phyloP scores from a whole-genome alignment of 1,284 basidiomycete genomes.

The Rhodotorula sp. region DNA sequence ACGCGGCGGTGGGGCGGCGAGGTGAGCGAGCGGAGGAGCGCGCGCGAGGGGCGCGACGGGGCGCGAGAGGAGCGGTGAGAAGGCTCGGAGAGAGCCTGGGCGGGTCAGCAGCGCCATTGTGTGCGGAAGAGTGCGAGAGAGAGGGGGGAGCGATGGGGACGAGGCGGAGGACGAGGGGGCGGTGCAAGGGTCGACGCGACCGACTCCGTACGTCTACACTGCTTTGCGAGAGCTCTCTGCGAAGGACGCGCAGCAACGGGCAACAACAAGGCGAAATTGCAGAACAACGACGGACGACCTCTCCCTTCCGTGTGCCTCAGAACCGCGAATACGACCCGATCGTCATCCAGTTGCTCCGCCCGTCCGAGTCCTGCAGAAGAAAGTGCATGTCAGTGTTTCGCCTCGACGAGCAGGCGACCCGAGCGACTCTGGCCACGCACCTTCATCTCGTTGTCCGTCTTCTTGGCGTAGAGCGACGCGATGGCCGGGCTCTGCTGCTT shows the following conservation, averaged over 20 bases:
- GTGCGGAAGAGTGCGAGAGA: too few relatives aligned
- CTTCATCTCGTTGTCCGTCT: slow-evolving; percentile 30
- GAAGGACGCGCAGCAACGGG: too few relatives aligned
- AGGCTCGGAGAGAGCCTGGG: too few relatives aligned
- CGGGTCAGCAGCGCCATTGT: too few relatives aligned
- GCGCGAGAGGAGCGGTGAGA: neutral
- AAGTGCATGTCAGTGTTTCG: neutral
- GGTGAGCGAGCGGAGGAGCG: too few relatives aligned
- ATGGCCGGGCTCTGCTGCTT: slow-evolving; percentile 36
- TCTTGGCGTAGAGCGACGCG: slow-evolving; percentile 34
- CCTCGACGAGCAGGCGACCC: too few relatives aligned
- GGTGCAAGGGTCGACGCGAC: too few relatives aligned
- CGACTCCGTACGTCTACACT: too few relatives aligned
- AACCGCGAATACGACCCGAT: slow-evolving; percentile 36
- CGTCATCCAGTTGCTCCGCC: slow-evolving; percentile 41
- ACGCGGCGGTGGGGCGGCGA: neutral
- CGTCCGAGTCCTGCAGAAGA: slow-evolving; percentile 34
- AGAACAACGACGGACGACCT: neutral
- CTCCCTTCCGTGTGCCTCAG: neutral
- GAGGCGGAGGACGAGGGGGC: neutral
- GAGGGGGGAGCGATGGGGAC: too few relatives aligned
- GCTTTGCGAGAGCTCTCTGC: too few relatives aligned
- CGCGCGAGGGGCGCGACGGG: neutral
- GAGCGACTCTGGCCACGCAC: slow-evolving; percentile 7
- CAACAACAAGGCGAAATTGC: neutral